Base-by-base conservation (phyloP, 1,284 basidiomycete genomes). In the Cryptococcus amylolentus region DNA sequence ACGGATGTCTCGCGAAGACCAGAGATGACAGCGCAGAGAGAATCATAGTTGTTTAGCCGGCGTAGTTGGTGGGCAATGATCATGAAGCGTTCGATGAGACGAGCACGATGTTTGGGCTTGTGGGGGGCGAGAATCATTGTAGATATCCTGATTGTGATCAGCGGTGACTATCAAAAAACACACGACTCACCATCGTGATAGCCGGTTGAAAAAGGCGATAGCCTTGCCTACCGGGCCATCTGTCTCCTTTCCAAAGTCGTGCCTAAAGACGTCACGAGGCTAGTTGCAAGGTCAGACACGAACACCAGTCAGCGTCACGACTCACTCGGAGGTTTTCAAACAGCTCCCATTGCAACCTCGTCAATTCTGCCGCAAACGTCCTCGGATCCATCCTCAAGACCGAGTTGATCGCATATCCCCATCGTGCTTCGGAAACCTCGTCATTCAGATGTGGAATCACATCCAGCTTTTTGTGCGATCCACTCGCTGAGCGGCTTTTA, bases 1-100 rank as follows among this genome's bases (percentile, higher is more conserved):
- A 78, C 61, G 1, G 71, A 71, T n/a, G 73, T 70, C 51, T 77
- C 75, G 13, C 63, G 58, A 54, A 78, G 57, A 5, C 76, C 77
- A 3, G 76, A 68, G 10, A 77, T 70, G 42, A 77, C 60, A 12
- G 76, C 74, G 51, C 72, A 73, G 0, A 77, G 65, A 7, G 71
- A 68, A 48, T 76, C 73, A 61, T 78, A 78, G 59, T 78, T 77
- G 64, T 75, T 73, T 38, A 77, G 50, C n/a, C 68, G 67, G 14
- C 76, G 76, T 0, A 78, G 68, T 41, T 77, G 71, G 42, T 72
- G 70, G 3, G 70, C 63, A 27, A 78, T 69, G 27, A 61, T 52
- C 42, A 75, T 67, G 55, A 78, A 76, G 9, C 65, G 61, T 53
- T 78, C 76, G 57, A 72, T 76, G n/a, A 74, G 63, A 42, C 64